Evolutionary conservation across 768 basidiomycete species (phyloP), one percentile per base, ranked within the genome.

Genomic region (Lepiota brunneoincarnata): DNA sequence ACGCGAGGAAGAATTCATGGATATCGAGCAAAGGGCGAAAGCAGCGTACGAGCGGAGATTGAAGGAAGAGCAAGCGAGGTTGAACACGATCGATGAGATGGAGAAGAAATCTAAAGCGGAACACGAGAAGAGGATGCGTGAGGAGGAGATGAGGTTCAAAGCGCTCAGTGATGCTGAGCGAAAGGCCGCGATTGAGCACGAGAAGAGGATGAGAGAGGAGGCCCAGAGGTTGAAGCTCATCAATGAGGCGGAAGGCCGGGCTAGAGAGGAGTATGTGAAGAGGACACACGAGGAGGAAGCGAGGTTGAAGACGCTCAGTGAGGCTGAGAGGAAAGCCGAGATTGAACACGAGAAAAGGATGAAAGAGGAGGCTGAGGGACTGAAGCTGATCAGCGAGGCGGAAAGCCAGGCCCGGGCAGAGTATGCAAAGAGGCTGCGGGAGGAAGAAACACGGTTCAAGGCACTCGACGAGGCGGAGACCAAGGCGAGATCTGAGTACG

Each of bases 1-100:
- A 23, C 31, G n/a, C 15, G 42, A 52, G 21, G 42, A 44, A 44
- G 51, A 51, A n/a, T 51, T 51, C 6, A 15, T 51, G 28, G 21
- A 4, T 4, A 42, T 51, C 5, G 50, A 51, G 31, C 42, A 12
- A n/a, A 34, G 35, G 24, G 50, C 50, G 26, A 51, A 35, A 34
- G 50, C 42, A 26, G 50, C 39, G 14, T 42, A 42, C 24, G 40
- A 35, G 6, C 11, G 9, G 26, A 51, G 50, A n/a, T 20, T 51
- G 50, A 42, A 24, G 39, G 50, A 51, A n/a, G 50, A 51, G n/a
- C 31, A 35, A 23, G 17, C 21, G 17, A 31, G 34, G 15, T 42
- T 51, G 34, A 51, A 10, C 28, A 31, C 41, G 24, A 17, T 51
- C n/a, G 49, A 50, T 14, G 37, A 50, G 20, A 28, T 28, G 7